Conservation (phyloP, 2,329 filamentous ascomycete species). For the Colletotrichum trifolii region DNA sequence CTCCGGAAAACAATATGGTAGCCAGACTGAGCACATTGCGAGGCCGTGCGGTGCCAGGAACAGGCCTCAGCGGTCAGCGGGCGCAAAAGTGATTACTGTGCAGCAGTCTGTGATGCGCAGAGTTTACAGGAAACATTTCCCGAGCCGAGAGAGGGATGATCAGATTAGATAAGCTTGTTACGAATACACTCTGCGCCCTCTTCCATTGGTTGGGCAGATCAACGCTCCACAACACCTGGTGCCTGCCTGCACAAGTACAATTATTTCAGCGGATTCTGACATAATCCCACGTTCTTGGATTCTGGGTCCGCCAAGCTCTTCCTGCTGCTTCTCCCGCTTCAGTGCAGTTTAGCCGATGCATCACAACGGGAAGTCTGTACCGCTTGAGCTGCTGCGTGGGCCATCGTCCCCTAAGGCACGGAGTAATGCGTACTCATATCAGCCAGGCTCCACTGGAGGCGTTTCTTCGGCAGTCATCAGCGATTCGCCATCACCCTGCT, state of each 20-base stretch:
- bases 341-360: background rate
- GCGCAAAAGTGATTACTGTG: background rate
- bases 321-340: conserved; percentile 1
- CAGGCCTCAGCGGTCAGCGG: conserved; percentile 8
- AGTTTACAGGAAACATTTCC: background rate
- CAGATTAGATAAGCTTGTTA: conserved; percentile 27
- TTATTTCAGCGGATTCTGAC: background rate
- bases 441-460: background rate
- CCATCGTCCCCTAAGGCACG: no score
- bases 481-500: no score
- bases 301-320: background rate
- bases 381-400: background rate
- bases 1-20: background rate
- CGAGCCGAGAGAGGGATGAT: background rate
- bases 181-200: background rate
- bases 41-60: conserved; percentile 17
- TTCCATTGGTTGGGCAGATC: conserved; percentile 6
- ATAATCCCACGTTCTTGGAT: background rate
- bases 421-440: background rate
- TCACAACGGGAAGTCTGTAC: background rate
- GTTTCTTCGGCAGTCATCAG: no score
- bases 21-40: background rate
- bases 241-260: conserved; percentile 1
- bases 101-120: no score
- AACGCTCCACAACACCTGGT: background rate